These are phyloP conservation scores for Starmera stellimalicola DNA, from an alignment of 1,139 yeast species.

Conservation along the genomic window DNA sequence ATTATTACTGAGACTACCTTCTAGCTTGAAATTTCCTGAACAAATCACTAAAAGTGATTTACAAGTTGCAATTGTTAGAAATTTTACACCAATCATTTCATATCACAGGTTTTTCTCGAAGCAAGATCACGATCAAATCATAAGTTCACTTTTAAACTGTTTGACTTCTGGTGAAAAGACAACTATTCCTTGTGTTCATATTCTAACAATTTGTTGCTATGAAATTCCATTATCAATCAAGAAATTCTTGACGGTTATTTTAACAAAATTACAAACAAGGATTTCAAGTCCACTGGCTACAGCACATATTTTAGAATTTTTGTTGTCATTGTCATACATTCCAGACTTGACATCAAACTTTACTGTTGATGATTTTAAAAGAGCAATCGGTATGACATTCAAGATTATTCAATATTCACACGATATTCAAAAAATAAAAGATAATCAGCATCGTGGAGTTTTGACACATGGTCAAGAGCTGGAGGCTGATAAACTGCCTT, in stretches of 20 bases:
- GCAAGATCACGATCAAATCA: conserved; percentile 59
- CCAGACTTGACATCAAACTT: conserved; percentile 65
- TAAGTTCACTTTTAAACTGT: conserved; percentile 55
- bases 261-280: conserved; percentile 63
- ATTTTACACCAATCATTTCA: conserved; percentile 59
- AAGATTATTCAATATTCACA: conserved; percentile 66
- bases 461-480: conserved; percentile 35
- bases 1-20: conserved; percentile 41
- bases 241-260: conserved; percentile 53
- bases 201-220: conserved; percentile 68
- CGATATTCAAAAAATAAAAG: conserved; percentile 31
- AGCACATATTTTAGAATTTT: conserved; percentile 69
- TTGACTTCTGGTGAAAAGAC: conserved; percentile 72
- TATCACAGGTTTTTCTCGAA: conserved; percentile 52
- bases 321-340: conserved; percentile 54
- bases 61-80: conserved; percentile 57
- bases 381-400: conserved; percentile 79
- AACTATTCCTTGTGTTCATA: conserved; percentile 71
- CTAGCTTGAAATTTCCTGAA: conserved; percentile 32
- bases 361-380: conserved; percentile 65
- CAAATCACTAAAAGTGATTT: conserved; percentile 49
- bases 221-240: conserved; percentile 71
- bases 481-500: conserved; percentile 33
- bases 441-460: conserved; percentile 15
- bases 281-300: conserved; percentile 62